phyloP scores from a whole-genome alignment of 73 alveolate species.

The Halteria grandinella region DNA sequence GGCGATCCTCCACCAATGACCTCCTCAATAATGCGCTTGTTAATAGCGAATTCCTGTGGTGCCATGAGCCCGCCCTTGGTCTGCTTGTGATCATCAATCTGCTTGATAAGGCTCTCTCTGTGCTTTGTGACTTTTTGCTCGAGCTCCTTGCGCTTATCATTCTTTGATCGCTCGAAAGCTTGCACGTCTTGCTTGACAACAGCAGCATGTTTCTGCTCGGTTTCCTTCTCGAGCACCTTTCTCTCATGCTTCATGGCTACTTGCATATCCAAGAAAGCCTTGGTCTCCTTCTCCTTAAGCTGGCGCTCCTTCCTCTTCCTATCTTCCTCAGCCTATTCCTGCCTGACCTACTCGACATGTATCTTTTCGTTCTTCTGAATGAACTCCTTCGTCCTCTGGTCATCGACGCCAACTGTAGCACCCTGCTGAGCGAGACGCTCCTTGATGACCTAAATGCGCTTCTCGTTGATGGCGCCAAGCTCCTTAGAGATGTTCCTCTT shows the following conservation, averaged over 20 bases:
- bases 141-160: neutral
- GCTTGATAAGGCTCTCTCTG: neutral
- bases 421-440: too few relatives aligned
- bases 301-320: conserved; percentile 15
- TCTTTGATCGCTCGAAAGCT: conserved; percentile 13
- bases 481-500: conserved; percentile 2
- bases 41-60: conserved; percentile 1
- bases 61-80: neutral
- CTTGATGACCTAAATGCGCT: conserved; percentile 15
- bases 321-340: too few relatives aligned
- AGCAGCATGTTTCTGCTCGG: neutral
- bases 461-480: conserved; percentile 7
- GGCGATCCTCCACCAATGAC: too few relatives aligned
- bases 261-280: conserved; percentile 2
- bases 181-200: conserved; percentile 3
- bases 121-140: conserved; percentile 2
- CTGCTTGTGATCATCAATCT: neutral
- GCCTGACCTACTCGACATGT: too few relatives aligned
- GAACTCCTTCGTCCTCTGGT: too few relatives aligned
- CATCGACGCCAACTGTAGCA: too few relatives aligned
- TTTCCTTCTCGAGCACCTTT: neutral
- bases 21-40: neutral
- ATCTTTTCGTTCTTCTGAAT: too few relatives aligned
- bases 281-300: conserved; percentile 4
- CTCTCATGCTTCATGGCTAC: conserved; percentile 1